Percentiles rank a stretch among this genome's conserved stretches.
Evolutionary conservation across 768 basidiomycete genomes (phyloP).

Genomic region (Rhizopogon roseolus): DNA sequence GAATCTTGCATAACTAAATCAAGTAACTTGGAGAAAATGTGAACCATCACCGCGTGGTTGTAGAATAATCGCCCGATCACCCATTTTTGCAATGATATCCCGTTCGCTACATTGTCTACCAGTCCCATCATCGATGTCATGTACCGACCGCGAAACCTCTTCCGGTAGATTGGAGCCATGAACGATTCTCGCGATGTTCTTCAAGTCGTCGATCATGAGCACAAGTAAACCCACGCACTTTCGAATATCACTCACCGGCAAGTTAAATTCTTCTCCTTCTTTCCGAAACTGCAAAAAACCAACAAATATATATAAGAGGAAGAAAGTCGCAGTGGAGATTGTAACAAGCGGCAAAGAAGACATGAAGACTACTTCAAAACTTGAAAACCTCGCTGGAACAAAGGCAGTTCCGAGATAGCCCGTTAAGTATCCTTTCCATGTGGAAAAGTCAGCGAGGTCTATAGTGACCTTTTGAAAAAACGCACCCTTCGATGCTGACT

Average conservation of each 20-base stretch:
- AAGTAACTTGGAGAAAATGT: not conserved
- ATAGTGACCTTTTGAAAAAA: too few relatives aligned
- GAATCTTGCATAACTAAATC: not conserved
- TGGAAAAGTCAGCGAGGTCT: too few relatives aligned
- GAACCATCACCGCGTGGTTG: not conserved
- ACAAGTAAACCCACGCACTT: not conserved
- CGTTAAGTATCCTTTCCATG: conserved; percentile 10
- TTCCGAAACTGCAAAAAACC: conserved; percentile 16
- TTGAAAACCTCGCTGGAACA: conserved; percentile 23
- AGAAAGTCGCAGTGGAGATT: conserved; percentile 16
- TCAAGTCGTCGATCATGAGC: not conserved
- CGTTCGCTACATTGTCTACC: not conserved
- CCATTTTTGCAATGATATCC: conserved; percentile 7
- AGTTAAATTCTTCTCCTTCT: conserved; percentile 15
- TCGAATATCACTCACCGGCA: conserved; percentile 1
- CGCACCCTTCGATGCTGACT: conserved; percentile 17
- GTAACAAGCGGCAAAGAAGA: conserved; percentile 23
- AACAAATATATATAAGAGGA: conserved; percentile 15
- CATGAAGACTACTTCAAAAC: conserved; percentile 18
- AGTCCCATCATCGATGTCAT: not conserved
- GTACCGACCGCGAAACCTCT: conserved; percentile 6
- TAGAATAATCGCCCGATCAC: conserved; percentile 5
- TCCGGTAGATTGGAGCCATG: conserved; percentile 22
- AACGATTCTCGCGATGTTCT: conserved; percentile 15
- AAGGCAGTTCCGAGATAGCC: conserved; percentile 22